These are phyloP conservation scores for Exophiala mesophila DNA, from an alignment of 2,329 filamentous ascomycete genomes.

Conservation along the genomic window DNA sequence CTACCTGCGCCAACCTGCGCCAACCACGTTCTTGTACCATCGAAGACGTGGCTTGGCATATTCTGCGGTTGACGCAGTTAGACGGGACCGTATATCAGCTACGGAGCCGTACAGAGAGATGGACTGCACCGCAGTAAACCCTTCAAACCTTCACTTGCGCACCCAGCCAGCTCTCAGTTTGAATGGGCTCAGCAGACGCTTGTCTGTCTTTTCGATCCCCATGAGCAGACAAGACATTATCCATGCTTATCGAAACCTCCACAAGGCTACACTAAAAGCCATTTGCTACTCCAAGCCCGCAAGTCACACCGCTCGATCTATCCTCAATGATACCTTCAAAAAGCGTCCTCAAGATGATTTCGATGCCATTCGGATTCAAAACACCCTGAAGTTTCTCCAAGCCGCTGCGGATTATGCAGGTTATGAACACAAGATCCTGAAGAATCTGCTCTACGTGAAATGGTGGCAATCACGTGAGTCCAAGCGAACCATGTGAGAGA, in stretches of 20 bases:
- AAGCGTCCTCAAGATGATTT: slow-evolving; percentile 34
- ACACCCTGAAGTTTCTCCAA: slow-evolving; percentile 44
- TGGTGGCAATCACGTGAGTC: slow-evolving; percentile 38
- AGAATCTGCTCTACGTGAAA: slow-evolving; percentile 40
- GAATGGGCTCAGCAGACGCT: too few relatives aligned
- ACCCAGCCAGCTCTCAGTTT: too few relatives aligned
- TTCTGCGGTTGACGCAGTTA: background rate
- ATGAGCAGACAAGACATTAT: slow-evolving; percentile 31
- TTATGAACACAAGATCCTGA: slow-evolving; percentile 45
- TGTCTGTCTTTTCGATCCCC: too few relatives aligned
- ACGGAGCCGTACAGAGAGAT: background rate
- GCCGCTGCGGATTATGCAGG: slow-evolving; percentile 37
- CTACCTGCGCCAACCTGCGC: too few relatives aligned
- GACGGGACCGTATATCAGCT: background rate
- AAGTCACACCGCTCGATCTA: slow-evolving; percentile 49
- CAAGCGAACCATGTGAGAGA: slow-evolving; percentile 28
- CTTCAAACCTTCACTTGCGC: too few relatives aligned
- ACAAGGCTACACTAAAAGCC: slow-evolving; percentile 49
- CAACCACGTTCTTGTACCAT: too few relatives aligned
- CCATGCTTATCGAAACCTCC: slow-evolving; percentile 55
- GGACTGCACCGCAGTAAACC: too few relatives aligned
- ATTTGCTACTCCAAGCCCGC: slow-evolving; percentile 55
- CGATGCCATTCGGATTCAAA: slow-evolving; percentile 37
- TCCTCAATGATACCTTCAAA: slow-evolving; percentile 40
- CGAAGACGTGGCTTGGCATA: background rate